Conservation (phyloP, 2,329 filamentous ascomycete genomes). For the Aspergillus latus region DNA sequence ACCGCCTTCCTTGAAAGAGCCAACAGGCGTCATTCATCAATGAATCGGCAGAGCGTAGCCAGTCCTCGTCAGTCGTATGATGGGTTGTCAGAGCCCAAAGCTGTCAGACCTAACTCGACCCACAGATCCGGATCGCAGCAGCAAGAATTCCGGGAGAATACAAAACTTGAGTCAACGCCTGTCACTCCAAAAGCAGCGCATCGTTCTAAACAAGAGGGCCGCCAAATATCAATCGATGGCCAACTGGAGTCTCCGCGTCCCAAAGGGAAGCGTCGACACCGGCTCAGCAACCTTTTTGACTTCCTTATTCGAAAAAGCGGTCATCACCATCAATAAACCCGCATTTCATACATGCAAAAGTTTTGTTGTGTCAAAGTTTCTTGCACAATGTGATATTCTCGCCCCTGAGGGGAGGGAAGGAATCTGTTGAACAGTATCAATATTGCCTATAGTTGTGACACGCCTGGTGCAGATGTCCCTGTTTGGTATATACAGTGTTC, state of each 20-base stretch:
- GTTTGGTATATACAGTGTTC: not conserved
- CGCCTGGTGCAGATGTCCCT: constrained; percentile 6
- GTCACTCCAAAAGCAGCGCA: not conserved
- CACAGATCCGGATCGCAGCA: constrained; percentile 7
- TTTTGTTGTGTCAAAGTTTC: not conserved
- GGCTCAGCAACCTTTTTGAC: constrained; percentile 33
- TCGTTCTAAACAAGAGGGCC: not conserved
- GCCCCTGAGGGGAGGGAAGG: not conserved
- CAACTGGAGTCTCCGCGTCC: constrained; percentile 7
- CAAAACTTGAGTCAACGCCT: not conserved
- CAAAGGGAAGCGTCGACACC: constrained; percentile 34
- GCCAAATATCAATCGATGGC: not conserved
- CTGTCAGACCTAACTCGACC: not conserved
- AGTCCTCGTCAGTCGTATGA: constrained; percentile 23
- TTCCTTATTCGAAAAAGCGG: constrained; percentile 29
- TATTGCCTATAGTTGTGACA: not conserved
- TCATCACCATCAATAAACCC: constrained; percentile 19
- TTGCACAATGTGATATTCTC: not conserved
- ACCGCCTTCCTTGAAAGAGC: constrained; percentile 38
- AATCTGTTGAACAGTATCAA: not conserved
- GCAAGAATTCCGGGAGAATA: constrained; percentile 2
- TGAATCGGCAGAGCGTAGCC: constrained; percentile 30
- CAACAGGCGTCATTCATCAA: constrained; percentile 30
- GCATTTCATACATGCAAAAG: not conserved
- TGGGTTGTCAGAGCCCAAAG: not conserved